Base-by-base conservation (phyloP, 106 monocot species). In the Apostasia shenzhenica region DNA sequence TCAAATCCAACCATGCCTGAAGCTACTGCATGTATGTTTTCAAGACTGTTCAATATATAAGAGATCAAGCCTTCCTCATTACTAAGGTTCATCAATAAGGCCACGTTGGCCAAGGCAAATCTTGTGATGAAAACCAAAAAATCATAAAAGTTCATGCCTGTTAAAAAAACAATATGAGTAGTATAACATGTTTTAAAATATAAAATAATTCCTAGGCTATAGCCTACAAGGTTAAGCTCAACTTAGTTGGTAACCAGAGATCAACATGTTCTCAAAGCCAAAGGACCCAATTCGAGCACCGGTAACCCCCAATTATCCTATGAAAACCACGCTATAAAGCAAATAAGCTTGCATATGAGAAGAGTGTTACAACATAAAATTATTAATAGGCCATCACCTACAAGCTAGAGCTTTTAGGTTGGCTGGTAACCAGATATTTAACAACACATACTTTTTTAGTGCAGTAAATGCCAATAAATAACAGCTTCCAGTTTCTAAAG, bases 141-240 rank as follows among this genome's bases (percentile, higher is more conserved):
- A 61, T 90, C 92, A 67, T 82, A 80, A 67, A 87, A 99, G 70
- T 99, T 90, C 97, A 99, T 99, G 57, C 97, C 97, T 99, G 87
- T 55, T 48, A 73, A 12, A 68, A 8, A 63, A 14, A 7, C 61
- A 44, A 46, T 7, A 13, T 26, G 41, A 57, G 43, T 38, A 39
- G 4, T 45, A 48, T 41, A 48, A 44, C 9, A 42, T 55, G 63
- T 12, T 63, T 67, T 3, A 11, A 39, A 12, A 62, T 1, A 44
- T 55, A 73, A 11, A 26, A 45, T 48, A 63, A 41, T 40, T 37
- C 14, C n/a, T 52, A 57, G 5, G 12, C 3, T 11, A 57, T 3
- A 14, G 57, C 57, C 6, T 8, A 57, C 9, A 57, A 57, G 12
- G 11, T 11, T 11, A n/a, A 11, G 9, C 12, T 52, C 52, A 52